These are phyloP conservation scores for Nannizziopsis barbatae DNA, from an alignment of 2,329 filamentous ascomycete species.

Conservation along the genomic window DNA sequence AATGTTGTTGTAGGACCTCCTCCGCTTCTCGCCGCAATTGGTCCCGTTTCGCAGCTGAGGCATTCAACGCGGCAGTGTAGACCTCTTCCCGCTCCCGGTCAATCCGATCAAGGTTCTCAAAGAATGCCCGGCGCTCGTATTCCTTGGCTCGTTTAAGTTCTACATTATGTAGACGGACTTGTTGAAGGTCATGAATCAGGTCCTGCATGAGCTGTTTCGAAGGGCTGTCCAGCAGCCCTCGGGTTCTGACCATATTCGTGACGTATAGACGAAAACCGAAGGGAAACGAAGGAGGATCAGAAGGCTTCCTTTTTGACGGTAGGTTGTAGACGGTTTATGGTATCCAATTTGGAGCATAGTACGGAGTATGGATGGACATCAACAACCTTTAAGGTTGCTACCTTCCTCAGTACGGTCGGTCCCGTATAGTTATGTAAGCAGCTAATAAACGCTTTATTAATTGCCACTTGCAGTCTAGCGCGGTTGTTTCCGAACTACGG, in stretches of 20 bases:
- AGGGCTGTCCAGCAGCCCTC: constrained; percentile 27
- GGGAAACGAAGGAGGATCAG: not conserved
- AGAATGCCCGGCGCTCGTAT: constrained; percentile 37
- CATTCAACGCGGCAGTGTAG: constrained; percentile 55
- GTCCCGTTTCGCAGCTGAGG: constrained; percentile 56
- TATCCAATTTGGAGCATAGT: no score
- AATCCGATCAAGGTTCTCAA: constrained; percentile 51
- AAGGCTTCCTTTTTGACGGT: no score
- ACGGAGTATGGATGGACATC: no score
- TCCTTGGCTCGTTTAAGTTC: constrained; percentile 36
- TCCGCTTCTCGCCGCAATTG: constrained; percentile 49
- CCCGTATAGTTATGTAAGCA: no score
- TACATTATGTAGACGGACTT: constrained; percentile 32
- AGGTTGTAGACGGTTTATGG: no score
- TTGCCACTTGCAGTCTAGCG: no score
- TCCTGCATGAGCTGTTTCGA: constrained; percentile 33
- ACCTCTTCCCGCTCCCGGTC: constrained; percentile 51
- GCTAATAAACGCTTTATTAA: no score
- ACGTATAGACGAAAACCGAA: not conserved
- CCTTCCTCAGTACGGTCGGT: no score
- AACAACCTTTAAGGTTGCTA: no score
- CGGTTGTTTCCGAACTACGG: no score
- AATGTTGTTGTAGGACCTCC: constrained; percentile 41
- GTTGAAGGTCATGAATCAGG: constrained; percentile 31
- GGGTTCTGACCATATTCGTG: constrained; percentile 22